Evolutionary conservation across 352 stramenopile genomes (phyloP), one percentile per base, ranked within the genome.

Genomic region (Albugo candida): DNA sequence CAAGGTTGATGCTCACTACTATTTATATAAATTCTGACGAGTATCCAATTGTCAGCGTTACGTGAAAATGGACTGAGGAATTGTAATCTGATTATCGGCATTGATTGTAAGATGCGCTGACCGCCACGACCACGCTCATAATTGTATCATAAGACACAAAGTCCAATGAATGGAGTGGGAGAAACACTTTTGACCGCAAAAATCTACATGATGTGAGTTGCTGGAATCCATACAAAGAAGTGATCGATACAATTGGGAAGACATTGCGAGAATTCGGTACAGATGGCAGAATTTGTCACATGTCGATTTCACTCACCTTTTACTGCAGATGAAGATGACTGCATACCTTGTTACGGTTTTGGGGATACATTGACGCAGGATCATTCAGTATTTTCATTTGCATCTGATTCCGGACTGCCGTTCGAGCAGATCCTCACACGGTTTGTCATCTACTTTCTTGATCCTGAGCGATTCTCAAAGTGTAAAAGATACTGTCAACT

Each of bases 151-250:
- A 53, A 91, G 77, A 81, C 60, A 92, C 80, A 43, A 92, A 89
- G 57, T 88, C 74, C 45, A 92, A 91, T 52, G 75, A 92, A 36
- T 92, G 77, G 78, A 92, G 71, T 39, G 80, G 80, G 43, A 91
- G 85, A 47, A 67, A 61, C 43, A 86, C 77, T 46, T 92, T 92
- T 45, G 49, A 53, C 14, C 75, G 75, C 4, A 61, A 63, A 27
- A 72, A 66, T 42, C 64, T 92, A 16, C 80, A 91, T 49, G 64
- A 64, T 40, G 78, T 73, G 19, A 69, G 75, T 45, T 16, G 45
- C 0, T 38, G 52, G 1, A 92, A 92, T 48, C 80, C 75, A 44
- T 92, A 92, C 63, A 75, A 91, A 47, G 58, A 83, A 44, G 80
- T 87, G 19, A 87, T 92, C 46, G 74, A 84, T 41, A 84, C 63